Evolutionary conservation across 2,329 filamentous ascomycete species (phyloP).

Genomic region (Trichoderma polysporum): DNA sequence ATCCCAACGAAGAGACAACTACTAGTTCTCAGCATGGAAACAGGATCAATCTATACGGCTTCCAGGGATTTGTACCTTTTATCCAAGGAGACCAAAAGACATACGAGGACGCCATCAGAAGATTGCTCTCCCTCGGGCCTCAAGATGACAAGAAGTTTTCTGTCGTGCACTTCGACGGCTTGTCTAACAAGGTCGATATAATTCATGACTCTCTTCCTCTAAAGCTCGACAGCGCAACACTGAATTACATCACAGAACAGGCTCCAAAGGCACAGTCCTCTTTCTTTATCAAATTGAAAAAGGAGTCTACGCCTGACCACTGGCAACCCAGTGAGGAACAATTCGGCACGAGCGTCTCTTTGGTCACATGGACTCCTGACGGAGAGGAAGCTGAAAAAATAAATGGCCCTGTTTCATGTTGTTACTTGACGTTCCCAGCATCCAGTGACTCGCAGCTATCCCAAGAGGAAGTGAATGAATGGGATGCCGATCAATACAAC

Average conservation of each 20-base stretch:
- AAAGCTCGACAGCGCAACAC: background rate
- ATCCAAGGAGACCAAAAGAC: slow-evolving; percentile 25
- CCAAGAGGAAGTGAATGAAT: slow-evolving; percentile 8
- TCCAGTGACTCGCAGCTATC: background rate
- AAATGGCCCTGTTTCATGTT: background rate
- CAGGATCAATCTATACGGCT: slow-evolving; percentile 28
- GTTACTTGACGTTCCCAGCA: slow-evolving; percentile 8
- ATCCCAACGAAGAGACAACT: background rate
- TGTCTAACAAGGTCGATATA: background rate
- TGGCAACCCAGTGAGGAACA: slow-evolving; percentile 28
- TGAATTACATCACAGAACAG: background rate
- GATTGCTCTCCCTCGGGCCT: slow-evolving; percentile 27
- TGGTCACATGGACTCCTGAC: background rate
- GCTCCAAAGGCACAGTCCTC: slow-evolving; percentile 19
- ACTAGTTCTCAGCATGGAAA: background rate
- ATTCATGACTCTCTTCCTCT: slow-evolving; percentile 9
- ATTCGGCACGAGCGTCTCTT: slow-evolving; percentile 23
- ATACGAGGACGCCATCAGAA: slow-evolving; percentile 26
- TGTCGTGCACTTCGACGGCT: slow-evolving; percentile 23
- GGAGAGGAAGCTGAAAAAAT: background rate
- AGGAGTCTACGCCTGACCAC: background rate
- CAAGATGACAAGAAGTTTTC: background rate
- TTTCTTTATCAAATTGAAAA: slow-evolving; percentile 30
- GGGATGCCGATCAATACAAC: slow-evolving; percentile 31
- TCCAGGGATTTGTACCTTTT: slow-evolving; percentile 36